Evolutionary conservation across 2,329 filamentous ascomycete genomes (phyloP), one percentile per base, ranked within the genome.

Genomic region (Pleomassaria siparia): DNA sequence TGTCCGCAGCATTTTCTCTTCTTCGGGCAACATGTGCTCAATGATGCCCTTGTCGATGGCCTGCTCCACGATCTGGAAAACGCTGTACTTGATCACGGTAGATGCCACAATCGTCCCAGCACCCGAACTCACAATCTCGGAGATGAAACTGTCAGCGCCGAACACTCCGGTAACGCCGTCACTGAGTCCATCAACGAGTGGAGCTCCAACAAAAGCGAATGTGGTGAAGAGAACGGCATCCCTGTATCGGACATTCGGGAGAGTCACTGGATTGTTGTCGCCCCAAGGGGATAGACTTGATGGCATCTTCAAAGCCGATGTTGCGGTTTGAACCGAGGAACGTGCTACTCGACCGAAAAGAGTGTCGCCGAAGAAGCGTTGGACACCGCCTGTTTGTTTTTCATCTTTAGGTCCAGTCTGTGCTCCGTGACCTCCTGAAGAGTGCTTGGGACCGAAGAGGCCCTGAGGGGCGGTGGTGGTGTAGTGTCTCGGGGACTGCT

Each of bases 51-150:
- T 69, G 47, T 72, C 70, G 28, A 72, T 67, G 1, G 68, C 70
- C 43, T 72, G 70, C 51, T 72, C 69, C 1, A 71, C 63, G 37
- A 72, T 66, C 46, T 72, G 67, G 50, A 72, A 72, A 1, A 72
- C 62, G 18, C 59, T 58, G 43, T 69, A 69, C 44, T 69, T 68
- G 36, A 69, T 39, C 7, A 66, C 52, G 1, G 63, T 63, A 7
- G 50, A 58, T 0, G 55, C 63, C 1, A 55, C 53, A 22, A 70
- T 66, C 11, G 56, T 54, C 0, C 58, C 65, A 2, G 66, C 64
- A 15, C 65, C 64, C 0, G 58, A 61, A 29, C 50, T 60, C 1
- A 71, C 63, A 13, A 69, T 60, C 44, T 70, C 67, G 4, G 62
- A 58, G 36, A 70, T 51, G 45, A 71, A 69, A 49, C 50, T 58